Evolutionary conservation across 2,329 filamentous ascomycete genomes (phyloP).

Genomic region (Arthrinium puccinioides): DNA sequence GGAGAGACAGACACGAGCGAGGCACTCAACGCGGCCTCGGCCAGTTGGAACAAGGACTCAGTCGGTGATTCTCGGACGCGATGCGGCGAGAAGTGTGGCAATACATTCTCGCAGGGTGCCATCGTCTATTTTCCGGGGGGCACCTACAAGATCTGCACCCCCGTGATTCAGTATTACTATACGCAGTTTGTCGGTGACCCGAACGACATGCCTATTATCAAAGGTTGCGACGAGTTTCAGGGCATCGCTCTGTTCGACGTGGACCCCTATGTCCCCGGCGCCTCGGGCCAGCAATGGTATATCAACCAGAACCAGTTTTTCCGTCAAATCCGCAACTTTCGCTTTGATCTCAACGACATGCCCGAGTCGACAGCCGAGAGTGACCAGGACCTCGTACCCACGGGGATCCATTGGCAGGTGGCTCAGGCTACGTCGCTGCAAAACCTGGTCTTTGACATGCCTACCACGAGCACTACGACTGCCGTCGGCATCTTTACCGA

Average conservation of each 20-base stretch:
- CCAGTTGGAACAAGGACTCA: not conserved
- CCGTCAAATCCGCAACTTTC: slow-evolving; percentile 44
- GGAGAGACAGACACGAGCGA: slow-evolving; percentile 7
- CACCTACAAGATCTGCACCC: slow-evolving; percentile 7
- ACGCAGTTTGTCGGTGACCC: slow-evolving; percentile 40
- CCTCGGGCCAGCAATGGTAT: slow-evolving; percentile 33
- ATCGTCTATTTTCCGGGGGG: slow-evolving; percentile 12
- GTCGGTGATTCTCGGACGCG: slow-evolving; percentile 1
- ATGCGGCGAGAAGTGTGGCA: slow-evolving; percentile 7
- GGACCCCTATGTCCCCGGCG: slow-evolving; percentile 9
- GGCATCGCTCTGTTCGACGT: slow-evolving; percentile 10
- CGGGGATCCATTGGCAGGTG: slow-evolving; percentile 56
- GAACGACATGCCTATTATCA: slow-evolving; percentile 49
- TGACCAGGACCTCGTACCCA: slow-evolving; percentile 28
- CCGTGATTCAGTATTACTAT: slow-evolving; percentile 5
- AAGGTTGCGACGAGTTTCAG: slow-evolving; percentile 48
- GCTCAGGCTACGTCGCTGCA: slow-evolving; percentile 50
- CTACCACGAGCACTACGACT: slow-evolving; percentile 37
- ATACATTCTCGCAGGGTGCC: slow-evolving; percentile 4
- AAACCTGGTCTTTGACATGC: slow-evolving; percentile 52
- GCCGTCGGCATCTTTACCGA: slow-evolving; percentile 49
- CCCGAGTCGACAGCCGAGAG: slow-evolving; percentile 43
- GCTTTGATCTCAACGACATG: slow-evolving; percentile 49
- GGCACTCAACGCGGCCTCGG: slow-evolving; percentile 7
- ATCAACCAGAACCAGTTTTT: slow-evolving; percentile 50